These are phyloP conservation scores for Canna indica DNA, from an alignment of 176 grass and related monocot species.

Conservation along the genomic window DNA sequence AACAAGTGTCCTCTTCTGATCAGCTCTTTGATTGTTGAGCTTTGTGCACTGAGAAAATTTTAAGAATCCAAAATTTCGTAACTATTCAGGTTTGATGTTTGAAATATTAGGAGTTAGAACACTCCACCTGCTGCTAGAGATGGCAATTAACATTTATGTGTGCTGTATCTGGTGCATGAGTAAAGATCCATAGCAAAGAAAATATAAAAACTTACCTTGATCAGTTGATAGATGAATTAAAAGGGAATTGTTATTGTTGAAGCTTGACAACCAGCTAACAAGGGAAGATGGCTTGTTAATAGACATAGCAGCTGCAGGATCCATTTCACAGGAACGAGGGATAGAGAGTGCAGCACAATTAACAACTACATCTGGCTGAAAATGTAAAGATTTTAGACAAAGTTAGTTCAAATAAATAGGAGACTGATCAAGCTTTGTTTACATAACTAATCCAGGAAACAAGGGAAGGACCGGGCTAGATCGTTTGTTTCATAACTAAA, in stretches of 20 bases:
- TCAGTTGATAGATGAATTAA: slow-evolving; percentile 88
- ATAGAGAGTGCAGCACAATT: slow-evolving; percentile 83
- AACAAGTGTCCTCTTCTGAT: too few relatives aligned
- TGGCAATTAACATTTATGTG: background rate
- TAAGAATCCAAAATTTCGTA: background rate
- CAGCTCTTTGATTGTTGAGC: background rate
- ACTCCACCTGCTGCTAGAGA: too few relatives aligned
- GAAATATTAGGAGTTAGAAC: too few relatives aligned
- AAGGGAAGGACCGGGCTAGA: too few relatives aligned
- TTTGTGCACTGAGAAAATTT: background rate
- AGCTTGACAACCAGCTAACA: slow-evolving; percentile 49
- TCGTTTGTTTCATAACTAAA: too few relatives aligned
- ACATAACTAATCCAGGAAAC: background rate
- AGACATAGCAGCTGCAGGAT: slow-evolving; percentile 60
- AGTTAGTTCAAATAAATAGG: background rate
- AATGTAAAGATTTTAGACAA: background rate
- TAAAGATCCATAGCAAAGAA: background rate
- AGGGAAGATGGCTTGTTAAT: slow-evolving; percentile 67
- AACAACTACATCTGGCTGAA: slow-evolving; percentile 72
- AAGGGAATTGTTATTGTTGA: slow-evolving; percentile 33
- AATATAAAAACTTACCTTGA: slow-evolving; percentile 42
- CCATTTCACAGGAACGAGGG: slow-evolving; percentile 65
- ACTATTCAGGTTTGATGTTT: background rate
- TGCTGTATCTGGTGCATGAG: background rate
- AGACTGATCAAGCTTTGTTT: background rate